A percentile compares a stretch with the other conserved stretches of the same genome.
Evolutionary conservation across 306 rosid genomes (phyloP).

Genomic region (Begonia peltatifolia): DNA sequence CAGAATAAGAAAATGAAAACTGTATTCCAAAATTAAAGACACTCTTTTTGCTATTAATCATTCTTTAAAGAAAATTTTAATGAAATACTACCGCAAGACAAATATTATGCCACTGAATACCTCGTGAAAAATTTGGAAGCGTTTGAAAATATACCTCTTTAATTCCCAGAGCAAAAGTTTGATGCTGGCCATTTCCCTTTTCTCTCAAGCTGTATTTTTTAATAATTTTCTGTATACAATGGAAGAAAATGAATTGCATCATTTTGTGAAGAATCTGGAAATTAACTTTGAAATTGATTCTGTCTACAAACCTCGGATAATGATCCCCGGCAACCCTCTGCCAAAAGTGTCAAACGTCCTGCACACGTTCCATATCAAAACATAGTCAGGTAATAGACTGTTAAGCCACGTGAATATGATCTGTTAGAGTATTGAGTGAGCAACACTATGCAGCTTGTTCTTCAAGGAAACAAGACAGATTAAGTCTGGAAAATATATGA

Average conservation of each 20-base stretch:
- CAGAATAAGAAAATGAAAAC: too few species aligned
- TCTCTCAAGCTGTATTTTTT: slow-evolving; percentile 62
- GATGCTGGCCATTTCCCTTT: slow-evolving; percentile 72
- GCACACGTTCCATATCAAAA: slow-evolving; percentile 1
- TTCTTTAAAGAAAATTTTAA: too few species aligned
- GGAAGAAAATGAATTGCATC: slow-evolving; percentile 2
- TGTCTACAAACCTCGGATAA: slow-evolving; percentile 66
- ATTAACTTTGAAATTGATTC: slow-evolving; percentile 3
- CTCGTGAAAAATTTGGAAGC: too few species aligned
- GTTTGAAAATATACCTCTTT: slow-evolving; percentile 45
- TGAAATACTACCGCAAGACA: too few species aligned
- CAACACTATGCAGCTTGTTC: too few species aligned
- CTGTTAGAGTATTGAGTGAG: too few species aligned
- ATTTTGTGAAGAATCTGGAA: neutral
- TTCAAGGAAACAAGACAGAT: too few species aligned
- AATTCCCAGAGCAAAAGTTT: slow-evolving; percentile 92
- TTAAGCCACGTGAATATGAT: too few species aligned
- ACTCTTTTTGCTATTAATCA: too few species aligned
- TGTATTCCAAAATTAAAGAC: too few species aligned
- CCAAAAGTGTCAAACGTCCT: slow-evolving; percentile 68
- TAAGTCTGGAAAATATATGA: too few species aligned
- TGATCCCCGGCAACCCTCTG: slow-evolving; percentile 98
- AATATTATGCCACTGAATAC: too few species aligned
- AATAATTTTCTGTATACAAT: slow-evolving; percentile 43
- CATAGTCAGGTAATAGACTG: neutral